Conservation (phyloP, 805 yeast genomes). For the Yarrowia sp. region DNA sequence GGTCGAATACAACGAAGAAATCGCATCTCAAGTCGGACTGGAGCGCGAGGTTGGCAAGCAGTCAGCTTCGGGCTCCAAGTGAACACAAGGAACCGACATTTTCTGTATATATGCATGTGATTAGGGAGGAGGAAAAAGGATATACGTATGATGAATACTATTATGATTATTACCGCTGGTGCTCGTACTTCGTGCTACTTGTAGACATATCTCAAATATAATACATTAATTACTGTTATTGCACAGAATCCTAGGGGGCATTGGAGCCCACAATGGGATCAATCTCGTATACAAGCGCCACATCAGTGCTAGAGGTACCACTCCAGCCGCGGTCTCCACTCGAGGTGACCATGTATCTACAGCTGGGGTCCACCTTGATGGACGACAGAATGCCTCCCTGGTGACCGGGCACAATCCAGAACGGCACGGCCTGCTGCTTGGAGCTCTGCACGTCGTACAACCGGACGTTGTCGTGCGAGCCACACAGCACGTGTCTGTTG, state of each 20-base stretch:
- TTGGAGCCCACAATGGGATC: constrained; percentile 20
- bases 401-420: constrained; percentile 91
- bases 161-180: neutral
- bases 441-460: constrained; percentile 66
- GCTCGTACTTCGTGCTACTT: no score
- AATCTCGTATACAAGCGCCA: constrained; percentile 79
- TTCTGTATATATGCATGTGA: constrained; percentile 20
- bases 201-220: no score
- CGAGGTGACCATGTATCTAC: constrained; percentile 82
- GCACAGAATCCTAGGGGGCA: neutral
- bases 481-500: constrained; percentile 74
- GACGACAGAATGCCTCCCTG: constrained; percentile 87
- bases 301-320: constrained; percentile 66
- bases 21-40: constrained; percentile 9
- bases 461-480: constrained; percentile 85
- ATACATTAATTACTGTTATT: neutral
- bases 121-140: constrained; percentile 8
- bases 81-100: neutral
- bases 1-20: neutral
- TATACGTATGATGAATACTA: neutral
- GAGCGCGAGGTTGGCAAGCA: no score
- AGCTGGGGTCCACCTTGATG: constrained; percentile 78
- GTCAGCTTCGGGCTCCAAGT: no score
- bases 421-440: constrained; percentile 55
- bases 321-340: constrained; percentile 97